Percentiles rank a stretch among this genome's conserved stretches.
Conservation (phyloP, 1,284 basidiomycete species). For the Irpex sp. region DNA sequence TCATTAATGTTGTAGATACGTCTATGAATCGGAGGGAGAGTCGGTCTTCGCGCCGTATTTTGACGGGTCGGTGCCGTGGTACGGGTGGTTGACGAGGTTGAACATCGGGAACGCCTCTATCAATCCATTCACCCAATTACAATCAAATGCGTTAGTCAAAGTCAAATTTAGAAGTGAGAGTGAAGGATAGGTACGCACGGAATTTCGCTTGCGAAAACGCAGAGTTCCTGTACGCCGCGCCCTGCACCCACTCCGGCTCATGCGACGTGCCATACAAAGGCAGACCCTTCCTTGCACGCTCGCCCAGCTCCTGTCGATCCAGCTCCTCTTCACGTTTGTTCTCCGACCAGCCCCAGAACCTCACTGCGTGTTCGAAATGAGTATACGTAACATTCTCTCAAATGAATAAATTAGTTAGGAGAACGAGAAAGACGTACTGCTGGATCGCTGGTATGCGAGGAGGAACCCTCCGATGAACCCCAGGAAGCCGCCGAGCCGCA, state of each 20-base stretch:
- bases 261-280: slow-evolving; percentile 82
- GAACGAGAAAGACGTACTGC: slow-evolving; percentile 51
- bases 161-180: slow-evolving; percentile 1
- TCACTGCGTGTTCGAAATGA: slow-evolving; percentile 47
- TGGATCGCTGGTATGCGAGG: slow-evolving; percentile 89
- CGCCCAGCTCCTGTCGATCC: slow-evolving; percentile 76
- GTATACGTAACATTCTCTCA: neutral
- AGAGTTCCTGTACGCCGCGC: slow-evolving; percentile 86
- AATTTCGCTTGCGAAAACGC: slow-evolving; percentile 91
- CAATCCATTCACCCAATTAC: neutral
- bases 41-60: slow-evolving; percentile 57
- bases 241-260: slow-evolving; percentile 87
- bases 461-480: slow-evolving; percentile 89
- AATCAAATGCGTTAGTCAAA: too few relatives aligned
- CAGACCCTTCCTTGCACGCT: slow-evolving; percentile 70
- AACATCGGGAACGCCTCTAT: slow-evolving; percentile 52
- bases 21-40: slow-evolving; percentile 15
- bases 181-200: slow-evolving; percentile 51
- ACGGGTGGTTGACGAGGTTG: slow-evolving; percentile 87
- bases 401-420: neutral
- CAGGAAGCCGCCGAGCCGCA: slow-evolving; percentile 48
- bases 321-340: slow-evolving; percentile 80
- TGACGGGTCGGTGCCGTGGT: slow-evolving; percentile 81
- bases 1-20: neutral
- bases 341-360: slow-evolving; percentile 97